Percentiles rank a stretch among this genome's conserved stretches.
These are phyloP conservation scores for Aspergillus aculeatus DNA, from an alignment of 2,329 filamentous ascomycete genomes.

Conservation along the genomic window DNA sequence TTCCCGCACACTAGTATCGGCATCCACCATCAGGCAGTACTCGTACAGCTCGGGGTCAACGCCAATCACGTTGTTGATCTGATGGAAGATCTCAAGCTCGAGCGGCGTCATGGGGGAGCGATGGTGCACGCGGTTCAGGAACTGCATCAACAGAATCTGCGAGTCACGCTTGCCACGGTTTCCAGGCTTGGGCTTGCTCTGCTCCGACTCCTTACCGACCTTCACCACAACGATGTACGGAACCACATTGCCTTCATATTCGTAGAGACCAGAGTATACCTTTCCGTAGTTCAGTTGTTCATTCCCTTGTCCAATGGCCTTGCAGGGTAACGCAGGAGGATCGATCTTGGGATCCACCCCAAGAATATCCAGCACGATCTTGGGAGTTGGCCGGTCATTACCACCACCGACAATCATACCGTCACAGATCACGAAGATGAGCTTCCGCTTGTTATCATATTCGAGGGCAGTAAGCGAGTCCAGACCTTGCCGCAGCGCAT, in stretches of 20 bases:
- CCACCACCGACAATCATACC: slow-evolving; percentile 87
- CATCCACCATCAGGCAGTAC: slow-evolving; percentile 95
- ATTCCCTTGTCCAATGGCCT: slow-evolving; percentile 81
- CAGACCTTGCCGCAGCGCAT: slow-evolving; percentile 85
- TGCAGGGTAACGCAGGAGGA: slow-evolving; percentile 89
- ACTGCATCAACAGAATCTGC: slow-evolving; percentile 92
- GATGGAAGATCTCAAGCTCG: slow-evolving; percentile 97
- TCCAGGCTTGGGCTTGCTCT: slow-evolving; percentile 84
- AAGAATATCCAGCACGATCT: slow-evolving; percentile 95
- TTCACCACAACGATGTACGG: slow-evolving; percentile 96
- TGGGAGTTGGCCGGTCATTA: slow-evolving; percentile 94
- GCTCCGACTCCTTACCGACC: slow-evolving; percentile 94
- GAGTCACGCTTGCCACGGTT: slow-evolving; percentile 99
- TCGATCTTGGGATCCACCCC: slow-evolving; percentile 97
- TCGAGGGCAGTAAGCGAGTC: slow-evolving; percentile 92
- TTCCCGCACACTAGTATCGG: slow-evolving; percentile 89
- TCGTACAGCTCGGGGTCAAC: slow-evolving; percentile 97
- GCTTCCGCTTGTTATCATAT: slow-evolving; percentile 97
- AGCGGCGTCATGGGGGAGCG: slow-evolving; percentile 91
- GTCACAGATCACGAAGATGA: slow-evolving; percentile 41
- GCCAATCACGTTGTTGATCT: slow-evolving; percentile 98
- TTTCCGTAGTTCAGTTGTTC: slow-evolving; percentile 98
- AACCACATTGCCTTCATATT: slow-evolving; percentile 95
- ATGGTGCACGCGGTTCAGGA: slow-evolving; percentile 96
- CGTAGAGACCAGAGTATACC: slow-evolving; percentile 96